Conservation (phyloP, 2,329 filamentous ascomycete species). For the Talaromyces rugulosus region DNA sequence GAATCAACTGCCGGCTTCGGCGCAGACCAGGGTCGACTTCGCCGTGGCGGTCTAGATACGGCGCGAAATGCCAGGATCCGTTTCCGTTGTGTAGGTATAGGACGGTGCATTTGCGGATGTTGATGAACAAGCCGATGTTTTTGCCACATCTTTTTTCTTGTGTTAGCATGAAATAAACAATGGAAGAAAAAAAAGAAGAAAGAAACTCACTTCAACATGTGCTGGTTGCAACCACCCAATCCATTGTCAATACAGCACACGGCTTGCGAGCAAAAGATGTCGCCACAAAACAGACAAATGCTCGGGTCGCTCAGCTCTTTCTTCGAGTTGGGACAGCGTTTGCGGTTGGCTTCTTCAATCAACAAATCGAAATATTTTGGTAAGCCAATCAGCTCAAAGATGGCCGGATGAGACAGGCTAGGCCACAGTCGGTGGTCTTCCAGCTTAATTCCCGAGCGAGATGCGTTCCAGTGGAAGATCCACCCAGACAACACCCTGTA, state of each 20-base stretch:
- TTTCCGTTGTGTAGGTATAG: constrained; percentile 78
- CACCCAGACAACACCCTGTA: constrained; percentile 61
- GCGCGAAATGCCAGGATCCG: constrained; percentile 80
- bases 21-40: constrained; percentile 90
- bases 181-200: not conserved
- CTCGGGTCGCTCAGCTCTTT: constrained; percentile 88
- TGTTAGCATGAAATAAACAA: not conserved
- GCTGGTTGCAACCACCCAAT: constrained; percentile 85
- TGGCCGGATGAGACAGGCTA: constrained; percentile 72
- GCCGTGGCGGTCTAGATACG: constrained; percentile 93
- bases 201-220: constrained; percentile 69
- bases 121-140: constrained; percentile 90
- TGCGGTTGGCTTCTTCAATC: constrained; percentile 83
- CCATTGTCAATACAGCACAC: constrained; percentile 70
- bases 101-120: constrained; percentile 91
- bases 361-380: constrained; percentile 88
- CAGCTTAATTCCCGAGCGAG: constrained; percentile 26
- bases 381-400: constrained; percentile 89
- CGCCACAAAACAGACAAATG: constrained; percentile 90
- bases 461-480: constrained; percentile 54
- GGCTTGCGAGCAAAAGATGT: constrained; percentile 93
- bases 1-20: constrained; percentile 80
- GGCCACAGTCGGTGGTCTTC: constrained; percentile 37
- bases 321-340: constrained; percentile 80
- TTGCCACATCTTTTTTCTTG: constrained; percentile 69